Base-by-base conservation (phyloP, 305 asterid genomes). In the Fraxinus sp. region DNA sequence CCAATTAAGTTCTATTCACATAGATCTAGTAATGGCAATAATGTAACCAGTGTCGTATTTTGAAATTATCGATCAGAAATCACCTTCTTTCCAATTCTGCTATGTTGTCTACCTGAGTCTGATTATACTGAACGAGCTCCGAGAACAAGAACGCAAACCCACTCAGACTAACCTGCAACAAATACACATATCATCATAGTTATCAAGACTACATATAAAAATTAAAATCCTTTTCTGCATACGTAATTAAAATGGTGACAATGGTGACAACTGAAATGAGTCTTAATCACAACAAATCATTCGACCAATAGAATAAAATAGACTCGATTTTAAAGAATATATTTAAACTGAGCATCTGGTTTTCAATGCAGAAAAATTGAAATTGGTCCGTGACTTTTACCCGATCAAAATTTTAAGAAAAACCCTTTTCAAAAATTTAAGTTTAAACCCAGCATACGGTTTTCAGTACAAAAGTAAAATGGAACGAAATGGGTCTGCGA, bases 81-180 rank as follows among this genome's bases (percentile, higher is more conserved):
- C 87, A 94, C 98, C 97, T 95, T 87, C 97, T 85, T 77, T 95
- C 98, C 83, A 95, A 87, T 86, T 95, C 97, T 1, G 94, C 92
- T 18, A 95, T 95, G 89, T 95, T 95, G 87, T 95, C 97, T 9
- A 95, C 98, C 86, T 95, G 97, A 13, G 95, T 93, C 86, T 95
- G 98, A 89, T 93, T 95, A 87, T 95, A 95, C 88, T 95, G 98
- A 89, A 92, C 98, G 80, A 95, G 92, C 93, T 93, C 98, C 7
- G 98, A 95, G 80, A 95, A 95, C 84, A 95, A 87, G 91, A 92
- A 93, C 0, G 97, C 97, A 88, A 92, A 93, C 43, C 91, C 94
- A 89, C 97, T 95, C 91, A 93, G 88, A 79, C 97, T 92, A 43
- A 95, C 98, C 97, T 93, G 92, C 87, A 81, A 59, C 7, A 46